These are phyloP conservation scores for Xylariaceae sp. DNA, from an alignment of 2,329 filamentous ascomycete species.

Conservation along the genomic window DNA sequence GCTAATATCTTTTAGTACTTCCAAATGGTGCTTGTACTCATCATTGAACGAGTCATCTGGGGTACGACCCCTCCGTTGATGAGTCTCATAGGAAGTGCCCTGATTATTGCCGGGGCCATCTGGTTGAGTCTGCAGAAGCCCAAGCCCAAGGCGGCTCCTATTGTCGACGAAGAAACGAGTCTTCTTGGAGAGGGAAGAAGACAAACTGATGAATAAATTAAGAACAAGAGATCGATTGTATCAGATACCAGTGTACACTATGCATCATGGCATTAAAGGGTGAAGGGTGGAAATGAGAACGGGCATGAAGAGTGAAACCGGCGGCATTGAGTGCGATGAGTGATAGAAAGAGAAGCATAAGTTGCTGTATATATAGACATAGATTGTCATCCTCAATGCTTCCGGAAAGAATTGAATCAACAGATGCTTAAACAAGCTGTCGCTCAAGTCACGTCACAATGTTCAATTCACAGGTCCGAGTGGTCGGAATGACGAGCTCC, in stretches of 20 bases:
- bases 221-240: neutral
- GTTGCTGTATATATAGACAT: too few relatives aligned
- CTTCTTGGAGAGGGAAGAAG: constrained; percentile 23
- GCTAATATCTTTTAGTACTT: too few relatives aligned
- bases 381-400: too few relatives aligned
- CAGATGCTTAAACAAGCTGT: too few relatives aligned
- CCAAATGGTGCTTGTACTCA: constrained; percentile 32
- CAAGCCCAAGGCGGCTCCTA: constrained; percentile 19
- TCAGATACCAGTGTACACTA: neutral
- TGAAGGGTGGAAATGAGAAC: too few relatives aligned
- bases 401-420: too few relatives aligned
- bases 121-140: constrained; percentile 41
- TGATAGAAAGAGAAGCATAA: too few relatives aligned
- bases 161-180: constrained; percentile 35
- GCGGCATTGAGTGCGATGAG: neutral
- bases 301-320: neutral
- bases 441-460: too few relatives aligned
- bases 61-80: constrained; percentile 37
- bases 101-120: constrained; percentile 40
- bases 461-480: too few relatives aligned
- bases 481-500: too few relatives aligned
- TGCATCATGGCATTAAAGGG: neutral
- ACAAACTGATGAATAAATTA: constrained; percentile 3
- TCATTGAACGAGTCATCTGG: constrained; percentile 40
- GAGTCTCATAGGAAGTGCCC: constrained; percentile 36